These are phyloP conservation scores for Ajuga reptans DNA, from an alignment of 305 asterid species.

Conservation along the genomic window DNA sequence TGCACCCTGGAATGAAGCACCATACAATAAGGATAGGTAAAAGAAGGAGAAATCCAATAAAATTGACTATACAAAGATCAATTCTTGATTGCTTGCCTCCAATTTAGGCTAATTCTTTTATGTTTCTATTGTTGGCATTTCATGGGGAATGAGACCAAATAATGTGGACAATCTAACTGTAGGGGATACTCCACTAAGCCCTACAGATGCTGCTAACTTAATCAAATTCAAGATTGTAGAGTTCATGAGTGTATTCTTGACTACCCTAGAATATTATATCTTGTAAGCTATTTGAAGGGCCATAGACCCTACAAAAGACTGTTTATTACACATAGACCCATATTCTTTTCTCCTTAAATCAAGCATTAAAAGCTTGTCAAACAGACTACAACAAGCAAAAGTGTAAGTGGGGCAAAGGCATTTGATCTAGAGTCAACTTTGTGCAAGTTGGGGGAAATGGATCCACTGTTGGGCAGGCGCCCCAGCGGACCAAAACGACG, in stretches of 20 bases:
- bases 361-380: slow-evolving; percentile 17
- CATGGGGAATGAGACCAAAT: slow-evolving; percentile 35
- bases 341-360: slow-evolving; percentile 2
- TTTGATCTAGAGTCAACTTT: slow-evolving; percentile 24
- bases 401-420: slow-evolving; percentile 25
- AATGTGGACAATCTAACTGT: slow-evolving; percentile 37
- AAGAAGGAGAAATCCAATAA: neutral
- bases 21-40: slow-evolving; percentile 17
- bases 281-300: slow-evolving; percentile 27
- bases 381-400: slow-evolving; percentile 24
- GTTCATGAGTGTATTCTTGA: slow-evolving; percentile 30
- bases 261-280: slow-evolving; percentile 24
- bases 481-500: no score
- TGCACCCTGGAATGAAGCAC: slow-evolving; percentile 31
- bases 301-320: slow-evolving; percentile 21
- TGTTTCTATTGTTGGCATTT: slow-evolving; percentile 23
- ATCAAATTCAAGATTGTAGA: slow-evolving; percentile 17
- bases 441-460: slow-evolving; percentile 13
- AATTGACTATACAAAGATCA: slow-evolving; percentile 19
- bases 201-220: slow-evolving; percentile 21
- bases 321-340: slow-evolving; percentile 16
- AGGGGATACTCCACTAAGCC: slow-evolving; percentile 28
- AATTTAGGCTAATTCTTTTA: neutral
- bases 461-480: no score
- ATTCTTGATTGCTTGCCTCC: slow-evolving; percentile 24